phyloP scores from a whole-genome alignment of 2,329 filamentous ascomycete genomes.

The Ceratocystis lukuohia region DNA sequence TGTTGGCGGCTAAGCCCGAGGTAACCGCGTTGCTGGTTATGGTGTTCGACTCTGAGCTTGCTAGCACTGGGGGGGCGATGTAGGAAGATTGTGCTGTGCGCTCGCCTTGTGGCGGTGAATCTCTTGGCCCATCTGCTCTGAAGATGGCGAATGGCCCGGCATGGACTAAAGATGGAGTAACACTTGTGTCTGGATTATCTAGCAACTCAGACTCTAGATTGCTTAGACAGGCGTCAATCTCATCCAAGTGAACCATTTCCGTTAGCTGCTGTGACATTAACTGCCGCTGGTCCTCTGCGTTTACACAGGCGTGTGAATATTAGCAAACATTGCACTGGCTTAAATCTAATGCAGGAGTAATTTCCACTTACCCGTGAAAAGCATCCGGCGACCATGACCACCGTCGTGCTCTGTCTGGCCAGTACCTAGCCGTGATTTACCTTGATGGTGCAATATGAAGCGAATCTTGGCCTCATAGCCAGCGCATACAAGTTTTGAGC shows the following conservation, averaged over 20 bases:
- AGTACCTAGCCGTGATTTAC: neutral
- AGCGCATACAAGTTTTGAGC: constrained; percentile 10
- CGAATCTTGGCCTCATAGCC: constrained; percentile 17
- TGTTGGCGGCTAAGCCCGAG: neutral
- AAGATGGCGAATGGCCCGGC: constrained; percentile 13
- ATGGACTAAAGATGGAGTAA: neutral
- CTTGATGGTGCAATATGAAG: constrained; percentile 12
- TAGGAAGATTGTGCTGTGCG: neutral
- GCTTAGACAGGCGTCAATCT: constrained; percentile 2
- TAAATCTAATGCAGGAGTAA: neutral
- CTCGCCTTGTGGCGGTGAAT: neutral
- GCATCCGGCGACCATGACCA: constrained; percentile 15
- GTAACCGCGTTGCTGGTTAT: neutral
- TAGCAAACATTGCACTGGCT: neutral
- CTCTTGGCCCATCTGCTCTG: neutral
- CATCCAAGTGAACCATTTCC: neutral
- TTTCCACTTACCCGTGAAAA: constrained; percentile 14
- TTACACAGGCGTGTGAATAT: neutral
- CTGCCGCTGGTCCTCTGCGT: constrained; percentile 7
- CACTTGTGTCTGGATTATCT: neutral
- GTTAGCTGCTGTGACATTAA: constrained; percentile 9
- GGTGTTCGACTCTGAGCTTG: neutral
- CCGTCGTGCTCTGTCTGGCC: constrained; percentile 4
- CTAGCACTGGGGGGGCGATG: neutral
- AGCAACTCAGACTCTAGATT: neutral